Conservation (phyloP, 495 filamentous ascomycete species). For the Penicillium paradoxum region DNA sequence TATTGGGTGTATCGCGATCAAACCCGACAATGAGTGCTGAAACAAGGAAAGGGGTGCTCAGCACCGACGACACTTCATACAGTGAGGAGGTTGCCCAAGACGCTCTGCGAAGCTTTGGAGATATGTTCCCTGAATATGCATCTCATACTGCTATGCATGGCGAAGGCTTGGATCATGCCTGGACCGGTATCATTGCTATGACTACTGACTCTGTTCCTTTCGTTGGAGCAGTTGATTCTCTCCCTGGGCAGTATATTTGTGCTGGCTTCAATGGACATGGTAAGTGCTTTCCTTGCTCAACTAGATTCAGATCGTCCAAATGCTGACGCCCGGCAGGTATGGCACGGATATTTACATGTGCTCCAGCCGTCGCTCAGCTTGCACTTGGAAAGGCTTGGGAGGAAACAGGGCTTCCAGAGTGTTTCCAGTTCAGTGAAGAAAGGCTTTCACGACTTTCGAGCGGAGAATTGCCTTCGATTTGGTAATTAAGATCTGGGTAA, state of each 20-base stretch:
- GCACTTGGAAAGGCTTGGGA: conserved; percentile 19
- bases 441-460: conserved; percentile 14
- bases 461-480: conserved; percentile 21
- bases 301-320: not conserved
- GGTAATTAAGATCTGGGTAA: too few relatives aligned
- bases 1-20: conserved; percentile 27
- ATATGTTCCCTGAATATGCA: conserved; percentile 17
- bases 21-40: conserved; percentile 23
- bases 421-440: conserved; percentile 22
- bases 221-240: conserved; percentile 23
- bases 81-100: conserved; percentile 26
- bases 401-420: conserved; percentile 27
- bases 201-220: conserved; percentile 30
- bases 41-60: conserved; percentile 18
- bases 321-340: conserved; percentile 16
- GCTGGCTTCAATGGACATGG: conserved; percentile 35
- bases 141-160: conserved; percentile 10
- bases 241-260: conserved; percentile 31
- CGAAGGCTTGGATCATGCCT: conserved; percentile 28
- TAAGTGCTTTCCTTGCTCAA: not conserved
- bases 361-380: conserved; percentile 24
- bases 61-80: conserved; percentile 22
- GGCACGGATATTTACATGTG: conserved; percentile 33
- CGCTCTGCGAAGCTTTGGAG: conserved; percentile 18
- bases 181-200: conserved; percentile 34